phyloP scores from a whole-genome alignment of 495 filamentous ascomycete species.

The Penicillium canariense region DNA sequence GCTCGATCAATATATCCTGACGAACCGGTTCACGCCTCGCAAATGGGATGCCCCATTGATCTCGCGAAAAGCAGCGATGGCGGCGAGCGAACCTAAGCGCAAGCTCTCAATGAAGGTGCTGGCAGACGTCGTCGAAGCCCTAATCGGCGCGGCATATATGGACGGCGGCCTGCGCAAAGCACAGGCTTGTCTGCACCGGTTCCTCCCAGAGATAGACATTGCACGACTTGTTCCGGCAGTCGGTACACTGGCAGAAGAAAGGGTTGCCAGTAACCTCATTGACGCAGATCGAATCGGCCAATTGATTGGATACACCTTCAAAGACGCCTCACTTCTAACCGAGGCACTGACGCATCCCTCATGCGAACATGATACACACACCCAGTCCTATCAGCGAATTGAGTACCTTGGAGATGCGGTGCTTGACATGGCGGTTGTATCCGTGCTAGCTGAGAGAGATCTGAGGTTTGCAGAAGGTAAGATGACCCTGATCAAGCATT shows the following conservation, averaged over 20 bases:
- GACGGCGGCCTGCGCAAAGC: conserved; percentile 65
- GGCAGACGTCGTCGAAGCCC: conserved; percentile 85
- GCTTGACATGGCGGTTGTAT: conserved; percentile 74
- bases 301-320: conserved; percentile 60
- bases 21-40: conserved; percentile 58
- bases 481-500: conserved; percentile 74
- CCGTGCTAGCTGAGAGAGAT: conserved; percentile 45
- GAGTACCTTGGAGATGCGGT: conserved; percentile 91
- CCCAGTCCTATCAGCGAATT: conserved; percentile 75
- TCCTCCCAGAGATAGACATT: conserved; percentile 57
- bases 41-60: conserved; percentile 72
- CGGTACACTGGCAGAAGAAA: not conserved
- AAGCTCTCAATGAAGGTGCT: conserved; percentile 72
- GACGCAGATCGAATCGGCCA: conserved; percentile 15
- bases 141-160: conserved; percentile 76
- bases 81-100: conserved; percentile 23
- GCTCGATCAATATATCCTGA: conserved; percentile 74
- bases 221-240: no score
- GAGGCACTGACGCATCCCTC: conserved; percentile 88
- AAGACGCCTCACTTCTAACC: conserved; percentile 64
- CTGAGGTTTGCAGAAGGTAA: conserved; percentile 53
- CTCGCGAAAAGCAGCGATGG: conserved; percentile 32
- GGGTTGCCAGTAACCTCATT: conserved; percentile 7
- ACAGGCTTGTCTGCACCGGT: conserved; percentile 59
- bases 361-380: conserved; percentile 48